Conservation (phyloP, 148 eudicot genomes). For the Salicornia ramosissima region DNA sequence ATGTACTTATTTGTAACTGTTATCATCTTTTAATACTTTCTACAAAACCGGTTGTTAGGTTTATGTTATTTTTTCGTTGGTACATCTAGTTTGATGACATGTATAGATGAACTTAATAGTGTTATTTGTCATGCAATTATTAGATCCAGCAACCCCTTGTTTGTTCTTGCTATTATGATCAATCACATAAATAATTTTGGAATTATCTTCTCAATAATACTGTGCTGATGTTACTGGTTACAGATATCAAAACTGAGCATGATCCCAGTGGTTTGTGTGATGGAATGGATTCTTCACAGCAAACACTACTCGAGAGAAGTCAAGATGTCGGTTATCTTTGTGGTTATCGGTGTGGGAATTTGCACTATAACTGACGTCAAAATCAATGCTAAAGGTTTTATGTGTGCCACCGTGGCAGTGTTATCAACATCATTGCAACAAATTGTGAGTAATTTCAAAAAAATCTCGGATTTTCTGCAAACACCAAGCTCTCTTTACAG, state of each 20-base stretch:
- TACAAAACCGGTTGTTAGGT: too few relatives aligned
- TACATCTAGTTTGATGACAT: neutral
- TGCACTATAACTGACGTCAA: constrained; percentile 84
- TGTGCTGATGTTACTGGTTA: constrained; percentile 12
- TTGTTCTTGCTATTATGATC: neutral
- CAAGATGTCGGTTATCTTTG: constrained; percentile 68
- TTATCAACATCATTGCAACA: constrained; percentile 69
- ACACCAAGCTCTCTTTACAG: neutral
- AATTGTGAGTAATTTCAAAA: constrained; percentile 47
- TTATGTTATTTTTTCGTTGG: too few relatives aligned
- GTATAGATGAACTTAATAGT: neutral
- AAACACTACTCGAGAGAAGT: constrained; percentile 68
- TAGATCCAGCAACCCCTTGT: neutral
- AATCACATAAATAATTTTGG: neutral
- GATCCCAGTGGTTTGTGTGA: constrained; percentile 77
- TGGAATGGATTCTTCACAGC: constrained; percentile 79
- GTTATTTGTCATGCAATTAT: neutral
- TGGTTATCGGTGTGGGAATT: constrained; percentile 79
- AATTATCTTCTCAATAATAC: neutral
- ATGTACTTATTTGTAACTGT: too few relatives aligned
- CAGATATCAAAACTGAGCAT: constrained; percentile 81
- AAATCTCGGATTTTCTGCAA: neutral
- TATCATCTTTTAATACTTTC: too few relatives aligned
- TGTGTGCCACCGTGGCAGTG: constrained; percentile 72
- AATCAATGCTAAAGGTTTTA: constrained; percentile 71